Conservation (phyloP, 805 yeast species). For the Ogataea methylovora region DNA sequence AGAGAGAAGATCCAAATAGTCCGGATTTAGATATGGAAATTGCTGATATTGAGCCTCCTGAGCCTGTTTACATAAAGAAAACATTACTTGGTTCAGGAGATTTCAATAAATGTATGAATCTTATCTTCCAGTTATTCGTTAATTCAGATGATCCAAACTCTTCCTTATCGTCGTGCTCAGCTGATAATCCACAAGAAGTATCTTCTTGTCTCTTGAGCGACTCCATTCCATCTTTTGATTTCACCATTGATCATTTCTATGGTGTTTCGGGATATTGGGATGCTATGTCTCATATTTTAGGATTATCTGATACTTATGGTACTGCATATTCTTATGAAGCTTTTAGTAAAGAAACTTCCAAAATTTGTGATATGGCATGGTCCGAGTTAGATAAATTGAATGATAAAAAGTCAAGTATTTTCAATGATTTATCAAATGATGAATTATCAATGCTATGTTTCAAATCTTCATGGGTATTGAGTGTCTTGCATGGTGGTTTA, state of each 20-base stretch:
- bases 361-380: conserved; percentile 39
- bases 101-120: conserved; percentile 37
- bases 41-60: conserved; percentile 2
- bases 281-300: conserved; percentile 40
- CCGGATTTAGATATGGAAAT: conserved; percentile 7
- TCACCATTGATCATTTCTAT: conserved; percentile 46
- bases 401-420: conserved; percentile 8
- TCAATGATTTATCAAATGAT: conserved; percentile 28
- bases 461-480: conserved; percentile 51
- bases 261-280: conserved; percentile 70
- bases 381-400: conserved; percentile 29
- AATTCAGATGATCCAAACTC: conserved; percentile 8
- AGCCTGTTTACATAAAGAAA: not conserved
- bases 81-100: conserved; percentile 45
- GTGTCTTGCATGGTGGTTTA: conserved; percentile 50
- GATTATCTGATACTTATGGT: conserved; percentile 22
- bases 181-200: conserved; percentile 16
- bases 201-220: conserved; percentile 46
- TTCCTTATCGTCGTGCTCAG: conserved; percentile 10
- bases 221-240: conserved; percentile 48
- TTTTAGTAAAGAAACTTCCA: conserved; percentile 36
- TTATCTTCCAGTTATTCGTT: conserved; percentile 38
- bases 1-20: not conserved
- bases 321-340: conserved; percentile 37
- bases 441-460: conserved; percentile 52